Percentiles rank a stretch among this genome's conserved stretches.
Conservation (phyloP, 352 stramenopile species). For the Saprolegnia parasitica region DNA sequence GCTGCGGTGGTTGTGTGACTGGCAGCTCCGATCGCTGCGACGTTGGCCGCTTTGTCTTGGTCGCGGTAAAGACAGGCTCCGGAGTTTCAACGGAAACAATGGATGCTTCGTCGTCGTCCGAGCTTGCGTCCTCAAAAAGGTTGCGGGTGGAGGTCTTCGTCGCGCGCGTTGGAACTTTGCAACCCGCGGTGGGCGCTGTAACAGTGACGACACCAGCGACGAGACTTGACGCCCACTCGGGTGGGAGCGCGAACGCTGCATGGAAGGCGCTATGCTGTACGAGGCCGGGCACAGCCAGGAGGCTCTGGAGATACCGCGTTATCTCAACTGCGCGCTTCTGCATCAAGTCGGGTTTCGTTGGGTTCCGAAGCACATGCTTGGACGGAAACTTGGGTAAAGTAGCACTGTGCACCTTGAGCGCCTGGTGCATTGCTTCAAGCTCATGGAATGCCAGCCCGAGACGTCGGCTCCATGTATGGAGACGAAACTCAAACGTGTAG, state of each 20-base stretch:
- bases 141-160: not conserved
- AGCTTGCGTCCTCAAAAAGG: constrained; percentile 11
- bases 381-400: constrained; percentile 69
- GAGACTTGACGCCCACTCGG: constrained; percentile 1
- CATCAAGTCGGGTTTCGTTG: constrained; percentile 80
- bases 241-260: constrained; percentile 53
- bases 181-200: not conserved
- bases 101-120: constrained; percentile 16
- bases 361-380: constrained; percentile 70
- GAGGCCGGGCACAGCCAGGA: constrained; percentile 47
- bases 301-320: constrained; percentile 62
- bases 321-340: constrained; percentile 80
- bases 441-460: constrained; percentile 67
- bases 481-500: constrained; percentile 61
- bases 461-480: constrained; percentile 39
- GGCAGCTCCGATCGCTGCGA: not conserved
- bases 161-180: not conserved
- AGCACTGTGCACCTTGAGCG: constrained; percentile 37
- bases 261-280: constrained; percentile 57
- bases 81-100: constrained; percentile 12
- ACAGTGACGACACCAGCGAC: not conserved
- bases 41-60: not conserved
- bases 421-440: constrained; percentile 65
- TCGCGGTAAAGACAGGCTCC: constrained; percentile 16
- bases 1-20: not conserved